Conservation (phyloP, 176 grass and related monocot genomes). For the Carex parvula region DNA sequence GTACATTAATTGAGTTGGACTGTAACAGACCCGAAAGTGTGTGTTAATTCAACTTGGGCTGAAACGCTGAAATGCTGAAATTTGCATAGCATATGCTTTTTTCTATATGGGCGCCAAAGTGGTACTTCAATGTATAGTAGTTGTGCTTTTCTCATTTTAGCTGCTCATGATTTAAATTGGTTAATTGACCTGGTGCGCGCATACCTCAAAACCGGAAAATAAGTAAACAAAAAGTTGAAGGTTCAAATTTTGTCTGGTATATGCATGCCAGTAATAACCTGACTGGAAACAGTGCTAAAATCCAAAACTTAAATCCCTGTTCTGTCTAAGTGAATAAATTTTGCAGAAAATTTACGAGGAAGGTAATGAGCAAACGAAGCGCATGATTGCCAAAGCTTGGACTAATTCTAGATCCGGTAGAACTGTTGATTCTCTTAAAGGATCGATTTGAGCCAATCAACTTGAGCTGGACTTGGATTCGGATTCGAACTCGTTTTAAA, state of each 20-base stretch:
- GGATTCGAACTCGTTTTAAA: no score
- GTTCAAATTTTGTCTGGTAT: not conserved
- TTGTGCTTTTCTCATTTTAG: no score
- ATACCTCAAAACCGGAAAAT: not conserved
- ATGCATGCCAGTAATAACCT: no score
- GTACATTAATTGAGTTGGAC: not conserved
- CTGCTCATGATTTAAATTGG: not conserved
- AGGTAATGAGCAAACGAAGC: constrained; percentile 76
- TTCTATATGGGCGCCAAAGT: not conserved
- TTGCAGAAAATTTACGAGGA: constrained; percentile 79
- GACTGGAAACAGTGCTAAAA: no score
- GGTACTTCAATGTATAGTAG: not conserved
- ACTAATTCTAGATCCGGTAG: constrained; percentile 68
- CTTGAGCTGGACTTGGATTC: no score
- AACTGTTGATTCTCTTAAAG: constrained; percentile 42
- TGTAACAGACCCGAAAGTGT: not conserved
- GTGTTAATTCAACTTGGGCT: not conserved
- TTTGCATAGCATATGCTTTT: no score
- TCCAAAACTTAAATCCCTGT: not conserved
- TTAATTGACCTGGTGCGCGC: not conserved
- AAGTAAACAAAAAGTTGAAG: not conserved
- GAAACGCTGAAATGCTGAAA: no score
- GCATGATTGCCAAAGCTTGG: constrained; percentile 66
- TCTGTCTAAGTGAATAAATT: not conserved
- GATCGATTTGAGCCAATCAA: not conserved